Evolutionary conservation across 2,329 filamentous ascomycete species (phyloP), one percentile per base, ranked within the genome.

Genomic region (Neofusicoccum sp.): DNA sequence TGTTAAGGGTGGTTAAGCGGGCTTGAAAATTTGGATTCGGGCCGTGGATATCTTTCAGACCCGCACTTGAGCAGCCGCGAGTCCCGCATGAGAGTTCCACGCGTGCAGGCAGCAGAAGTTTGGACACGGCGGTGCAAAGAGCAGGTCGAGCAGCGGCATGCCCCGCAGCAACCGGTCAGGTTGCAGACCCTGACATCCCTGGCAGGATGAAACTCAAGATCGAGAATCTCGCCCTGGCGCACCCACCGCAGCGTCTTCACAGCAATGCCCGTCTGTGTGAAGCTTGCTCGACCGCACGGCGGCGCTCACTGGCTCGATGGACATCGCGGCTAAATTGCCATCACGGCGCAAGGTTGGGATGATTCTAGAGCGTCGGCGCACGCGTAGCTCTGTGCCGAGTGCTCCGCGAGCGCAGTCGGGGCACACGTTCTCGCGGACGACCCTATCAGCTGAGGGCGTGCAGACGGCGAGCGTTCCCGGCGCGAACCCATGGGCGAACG

Each of bases 151-250:
- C 43, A 47, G 24, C 43, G 43, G 43, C 14, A 43, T 41, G 43
- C 51, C 51, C 51, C 51, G 51, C 51, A 56, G 51, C 51, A 43
- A 56, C 51, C 51, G 51, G 51, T 56, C 36, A 56, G 34, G 36
- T 43, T 14, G 49, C 31, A 31, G 16, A 54, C 34, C 49, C 28
- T 36, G 31, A 14, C n/a, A 56, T 56, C 51, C 51, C 51, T 56
- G 51, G 33, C 51, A 56, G n/a, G n/a, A 28, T 56, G 51, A 56
- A 56, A 56, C 51, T 56, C 24, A 20, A 56, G 38, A 56, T 56
- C 51, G 51, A 56, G 51, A 9, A 20, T 56, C 12, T 20, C n/a
- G 41, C 14, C 43, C 51, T 31, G 51, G 38, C 51, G 51, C 43
- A 30, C 36, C 34, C 36, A 54, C 49, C 2, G 28, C 26, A 31